Evolutionary conservation across 176 grass and related monocot genomes (phyloP).

Genomic region (Eremochloa ophiuroides): DNA sequence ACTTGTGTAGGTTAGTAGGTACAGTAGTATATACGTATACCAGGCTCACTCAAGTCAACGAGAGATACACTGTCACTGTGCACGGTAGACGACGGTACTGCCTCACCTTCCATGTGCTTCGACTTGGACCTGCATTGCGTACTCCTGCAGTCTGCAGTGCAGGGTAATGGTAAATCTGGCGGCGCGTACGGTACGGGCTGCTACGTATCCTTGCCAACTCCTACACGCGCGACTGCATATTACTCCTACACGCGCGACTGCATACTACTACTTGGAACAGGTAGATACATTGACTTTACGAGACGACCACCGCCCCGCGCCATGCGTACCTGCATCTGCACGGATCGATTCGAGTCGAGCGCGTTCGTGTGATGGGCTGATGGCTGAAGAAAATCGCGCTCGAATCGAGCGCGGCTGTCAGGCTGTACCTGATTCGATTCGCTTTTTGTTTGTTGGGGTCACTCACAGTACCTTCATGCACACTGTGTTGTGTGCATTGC

Average conservation of each 20-base stretch:
- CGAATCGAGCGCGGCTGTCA: not conserved
- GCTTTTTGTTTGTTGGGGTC: not conserved
- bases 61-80: too few species aligned
- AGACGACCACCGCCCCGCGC: not conserved
- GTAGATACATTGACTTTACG: not conserved
- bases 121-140: too few species aligned
- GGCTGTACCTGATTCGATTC: not conserved
- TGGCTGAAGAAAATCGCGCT: too few species aligned
- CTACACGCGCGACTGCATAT: not conserved
- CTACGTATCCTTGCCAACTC: conserved; percentile 13
- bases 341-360: too few species aligned
- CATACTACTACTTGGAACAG: conserved; percentile 13
- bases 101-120: too few species aligned
- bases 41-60: too few species aligned
- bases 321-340: not conserved
- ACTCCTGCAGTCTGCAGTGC: too few species aligned
- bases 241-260: not conserved
- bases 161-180: not conserved
- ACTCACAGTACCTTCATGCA: not conserved
- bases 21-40: too few species aligned
- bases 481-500: not conserved
- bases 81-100: too few species aligned
- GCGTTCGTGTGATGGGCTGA: not conserved
- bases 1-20: too few species aligned
- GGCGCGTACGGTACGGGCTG: not conserved